Evolutionary conservation across 2,329 filamentous ascomycete genomes (phyloP).

Genomic region (Diaporthe velutina): DNA sequence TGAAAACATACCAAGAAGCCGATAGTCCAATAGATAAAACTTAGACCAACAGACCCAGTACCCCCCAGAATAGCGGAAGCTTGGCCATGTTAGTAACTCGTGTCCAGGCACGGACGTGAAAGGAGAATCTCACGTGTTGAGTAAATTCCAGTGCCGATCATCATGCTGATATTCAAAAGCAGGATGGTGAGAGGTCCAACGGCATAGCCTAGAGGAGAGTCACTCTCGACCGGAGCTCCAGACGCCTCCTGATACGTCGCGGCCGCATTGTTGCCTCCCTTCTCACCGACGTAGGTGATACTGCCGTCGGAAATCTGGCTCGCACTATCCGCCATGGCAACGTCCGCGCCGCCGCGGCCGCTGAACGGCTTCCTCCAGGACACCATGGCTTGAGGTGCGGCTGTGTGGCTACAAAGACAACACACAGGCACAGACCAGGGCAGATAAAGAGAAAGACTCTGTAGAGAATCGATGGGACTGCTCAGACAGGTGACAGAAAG

Average conservation of each 20-base stretch:
- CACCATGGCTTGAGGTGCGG: constrained; percentile 16
- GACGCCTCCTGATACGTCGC: constrained; percentile 64
- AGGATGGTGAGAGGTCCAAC: constrained; percentile 68
- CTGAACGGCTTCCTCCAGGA: constrained; percentile 36
- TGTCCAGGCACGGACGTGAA: neutral
- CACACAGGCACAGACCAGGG: neutral
- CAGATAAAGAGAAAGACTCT: neutral
- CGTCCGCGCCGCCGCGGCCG: constrained; percentile 1
- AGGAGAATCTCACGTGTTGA: constrained; percentile 65
- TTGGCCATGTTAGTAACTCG: constrained; percentile 45
- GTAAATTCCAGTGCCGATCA: constrained; percentile 74
- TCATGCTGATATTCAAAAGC: constrained; percentile 69
- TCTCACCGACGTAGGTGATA: constrained; percentile 37
- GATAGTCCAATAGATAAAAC: constrained; percentile 74
- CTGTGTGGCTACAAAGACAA: neutral
- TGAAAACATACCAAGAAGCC: constrained; percentile 55
- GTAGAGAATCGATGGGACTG: neutral
- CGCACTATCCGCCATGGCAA: constrained; percentile 5
- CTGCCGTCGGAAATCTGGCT: constrained; percentile 34
- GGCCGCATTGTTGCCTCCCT: constrained; percentile 43
- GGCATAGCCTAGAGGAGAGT: constrained; percentile 71
- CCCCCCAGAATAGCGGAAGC: constrained; percentile 69
- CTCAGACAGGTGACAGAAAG: neutral
- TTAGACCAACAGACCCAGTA: constrained; percentile 73
- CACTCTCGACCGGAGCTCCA: constrained; percentile 71